phyloP scores from a whole-genome alignment of 2,329 filamentous ascomycete species.

The Neopestalotiopsis sp. region DNA sequence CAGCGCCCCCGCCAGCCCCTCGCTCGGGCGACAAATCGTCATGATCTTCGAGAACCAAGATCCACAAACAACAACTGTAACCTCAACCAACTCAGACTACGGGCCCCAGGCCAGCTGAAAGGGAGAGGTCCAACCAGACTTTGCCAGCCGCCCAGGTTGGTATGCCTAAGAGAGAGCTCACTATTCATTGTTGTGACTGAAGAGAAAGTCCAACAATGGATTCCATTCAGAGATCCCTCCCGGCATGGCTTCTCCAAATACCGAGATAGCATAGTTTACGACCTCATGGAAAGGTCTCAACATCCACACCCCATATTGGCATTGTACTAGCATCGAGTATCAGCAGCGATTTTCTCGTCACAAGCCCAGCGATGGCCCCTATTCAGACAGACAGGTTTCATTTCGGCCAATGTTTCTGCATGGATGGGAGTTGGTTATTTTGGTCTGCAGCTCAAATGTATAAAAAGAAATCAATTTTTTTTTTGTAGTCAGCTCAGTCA shows the following conservation, averaged over 20 bases:
- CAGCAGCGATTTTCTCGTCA: background rate
- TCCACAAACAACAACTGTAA: background rate
- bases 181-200: background rate
- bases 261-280: background rate
- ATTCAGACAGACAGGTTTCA: background rate
- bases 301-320: background rate
- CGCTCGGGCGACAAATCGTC: background rate
- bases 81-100: background rate
- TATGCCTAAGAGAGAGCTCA: background rate
- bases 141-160: background rate
- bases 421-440: background rate
- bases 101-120: background rate
- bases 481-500: background rate
- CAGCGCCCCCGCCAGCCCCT: slow-evolving; percentile 20
- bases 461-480: background rate
- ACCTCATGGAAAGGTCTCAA: background rate
- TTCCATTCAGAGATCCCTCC: background rate
- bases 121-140: background rate
- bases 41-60: background rate
- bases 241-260: background rate
- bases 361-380: background rate
- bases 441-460: slow-evolving; percentile 2
- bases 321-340: background rate
- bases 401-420: background rate
- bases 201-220: background rate